Base-by-base conservation (phyloP, 1,284 basidiomycete species). In the Leccinum pachyderme region DNA sequence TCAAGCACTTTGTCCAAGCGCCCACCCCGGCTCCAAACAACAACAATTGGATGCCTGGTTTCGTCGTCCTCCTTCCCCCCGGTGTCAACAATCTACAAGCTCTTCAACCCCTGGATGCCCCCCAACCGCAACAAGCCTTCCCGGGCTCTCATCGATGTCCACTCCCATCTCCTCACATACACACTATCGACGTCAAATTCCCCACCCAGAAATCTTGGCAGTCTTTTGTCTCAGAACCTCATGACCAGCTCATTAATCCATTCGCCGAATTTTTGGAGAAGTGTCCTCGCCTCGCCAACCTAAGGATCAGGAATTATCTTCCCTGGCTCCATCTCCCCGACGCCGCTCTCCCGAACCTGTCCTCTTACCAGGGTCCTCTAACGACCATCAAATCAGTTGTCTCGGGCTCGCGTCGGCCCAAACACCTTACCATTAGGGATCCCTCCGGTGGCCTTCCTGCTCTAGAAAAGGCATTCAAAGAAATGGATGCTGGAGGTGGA, bases 111-210 rank as follows among this genome's bases (percentile, higher is more conserved):
- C 49, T 55, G 39, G 3, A 59, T 3, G 4, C 27, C 2, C 5
- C 49, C 2, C 46, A 51, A 1, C 18, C 35, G 7, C 45, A 28
- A 0, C 57, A 56, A 15, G 37, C 29, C 25, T 47, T 58, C 25
- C 43, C 49, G 9, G 53, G 57, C 7, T 44, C 55, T 49, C 49
- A 52, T 29, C 61, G 61, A 4, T 54, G 59, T 1, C 68, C 65
- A 11, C 37, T 57, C 7, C 67, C 72, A 11, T 74, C 75, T 0
- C 50, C 66, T 2, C 51, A 65, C 29, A 70, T 77, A 18, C 66
- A 69, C 51, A 65, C 66, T 25, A 59, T 77, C 48, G 73, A 72
- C 47, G 62, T 76, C 53, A 64, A 70, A 45, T 71, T 73, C 7
- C 71, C 70, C n/a, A 57, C 57, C 4, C 68, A 67, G 27, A 72